A percentile compares a stretch with the other conserved stretches of the same genome.
Conservation (phyloP, 1,284 basidiomycete species). For the Tranzscheliella williamsii region DNA sequence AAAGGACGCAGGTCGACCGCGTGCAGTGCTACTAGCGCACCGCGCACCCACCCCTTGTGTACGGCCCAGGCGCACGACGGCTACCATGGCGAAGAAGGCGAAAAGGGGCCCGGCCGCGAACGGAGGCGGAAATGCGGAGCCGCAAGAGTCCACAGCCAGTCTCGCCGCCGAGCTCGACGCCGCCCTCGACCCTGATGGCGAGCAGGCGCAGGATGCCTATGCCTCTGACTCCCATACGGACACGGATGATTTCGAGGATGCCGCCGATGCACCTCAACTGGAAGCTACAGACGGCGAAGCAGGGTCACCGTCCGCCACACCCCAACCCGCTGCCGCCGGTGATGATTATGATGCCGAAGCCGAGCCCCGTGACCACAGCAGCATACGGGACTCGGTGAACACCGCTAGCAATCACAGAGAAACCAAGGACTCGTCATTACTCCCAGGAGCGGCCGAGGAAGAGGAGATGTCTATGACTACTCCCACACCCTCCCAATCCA, state of each 20-base stretch:
- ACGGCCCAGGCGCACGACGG: too few relatives aligned
- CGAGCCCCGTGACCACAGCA: not conserved
- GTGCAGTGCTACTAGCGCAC: too few relatives aligned
- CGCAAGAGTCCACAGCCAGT: not conserved
- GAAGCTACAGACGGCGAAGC: not conserved
- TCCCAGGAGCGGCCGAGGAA: not conserved
- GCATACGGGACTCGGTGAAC: not conserved
- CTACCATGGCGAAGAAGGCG: not conserved
- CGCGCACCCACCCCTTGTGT: too few relatives aligned
- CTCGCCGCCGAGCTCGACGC: constrained; percentile 16
- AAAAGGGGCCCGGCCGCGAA: not conserved
- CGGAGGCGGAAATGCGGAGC: not conserved
- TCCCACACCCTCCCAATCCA: not conserved
- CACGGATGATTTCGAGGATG: constrained; percentile 38
- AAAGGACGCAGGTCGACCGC: too few relatives aligned
- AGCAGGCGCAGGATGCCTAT: constrained; percentile 10
- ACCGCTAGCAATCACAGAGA: too few relatives aligned
- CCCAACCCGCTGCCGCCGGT: not conserved
- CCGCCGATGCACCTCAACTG: constrained; percentile 22
- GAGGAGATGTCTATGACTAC: not conserved
- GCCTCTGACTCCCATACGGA: constrained; percentile 33
- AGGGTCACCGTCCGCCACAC: not conserved
- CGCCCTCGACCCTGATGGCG: constrained; percentile 2
- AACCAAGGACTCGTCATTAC: not conserved
- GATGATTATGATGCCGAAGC: not conserved